Evolutionary conservation across 2,329 filamentous ascomycete species (phyloP).

Genomic region (Clonostachys rosea): DNA sequence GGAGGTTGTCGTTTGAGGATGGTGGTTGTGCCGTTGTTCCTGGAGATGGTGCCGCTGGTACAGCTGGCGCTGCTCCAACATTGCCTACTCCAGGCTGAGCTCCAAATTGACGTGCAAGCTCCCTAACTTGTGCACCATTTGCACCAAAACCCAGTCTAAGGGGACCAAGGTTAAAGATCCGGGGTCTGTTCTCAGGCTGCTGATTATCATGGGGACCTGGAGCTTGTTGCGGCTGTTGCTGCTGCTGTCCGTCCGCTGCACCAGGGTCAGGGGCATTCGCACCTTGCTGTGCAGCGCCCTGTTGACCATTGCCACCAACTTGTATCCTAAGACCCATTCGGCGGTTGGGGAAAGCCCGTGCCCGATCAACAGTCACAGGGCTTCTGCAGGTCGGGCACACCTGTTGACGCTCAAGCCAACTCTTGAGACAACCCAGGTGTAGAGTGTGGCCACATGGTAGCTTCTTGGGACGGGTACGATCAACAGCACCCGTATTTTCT

Average conservation of each 20-base stretch:
- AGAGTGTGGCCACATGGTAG: constrained; percentile 93
- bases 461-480: constrained; percentile 87
- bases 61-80: constrained; percentile 34
- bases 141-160: constrained; percentile 74
- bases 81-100: constrained; percentile 41
- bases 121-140: constrained; percentile 60
- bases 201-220: neutral
- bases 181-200: constrained; percentile 32
- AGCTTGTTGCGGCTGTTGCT: constrained; percentile 5
- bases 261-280: neutral
- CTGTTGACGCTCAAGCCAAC: constrained; percentile 96
- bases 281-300: neutral
- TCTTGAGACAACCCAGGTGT: constrained; percentile 90
- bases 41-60: constrained; percentile 7
- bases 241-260: constrained; percentile 3
- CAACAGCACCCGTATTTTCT: constrained; percentile 60
- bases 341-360: constrained; percentile 12
- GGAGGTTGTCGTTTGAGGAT: neutral
- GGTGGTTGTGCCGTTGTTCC: constrained; percentile 6
- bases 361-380: constrained; percentile 50
- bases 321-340: constrained; percentile 21
- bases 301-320: constrained; percentile 13
- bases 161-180: constrained; percentile 70
- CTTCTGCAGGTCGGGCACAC: constrained; percentile 92
- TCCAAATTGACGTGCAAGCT: constrained; percentile 62